Conservation (phyloP, 352 stramenopile species). For the Pythium chondricola region DNA sequence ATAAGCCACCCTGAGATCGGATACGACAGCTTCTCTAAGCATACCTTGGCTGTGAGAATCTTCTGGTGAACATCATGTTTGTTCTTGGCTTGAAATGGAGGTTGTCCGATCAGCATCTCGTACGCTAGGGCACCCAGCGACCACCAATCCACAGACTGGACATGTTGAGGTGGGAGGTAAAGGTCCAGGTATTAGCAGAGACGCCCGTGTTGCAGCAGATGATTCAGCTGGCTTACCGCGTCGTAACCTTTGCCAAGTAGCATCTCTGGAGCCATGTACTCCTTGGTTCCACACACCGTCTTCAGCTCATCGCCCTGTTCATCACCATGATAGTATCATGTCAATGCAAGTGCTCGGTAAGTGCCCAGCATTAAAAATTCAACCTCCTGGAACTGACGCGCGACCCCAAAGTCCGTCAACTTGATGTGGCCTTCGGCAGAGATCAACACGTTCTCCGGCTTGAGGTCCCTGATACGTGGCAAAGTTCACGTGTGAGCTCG, state of each 20-base stretch:
- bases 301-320: constrained; percentile 53
- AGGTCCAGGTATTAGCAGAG: too few species aligned
- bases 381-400: constrained; percentile 60
- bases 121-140: constrained; percentile 72
- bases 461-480: constrained; percentile 84
- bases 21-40: too few species aligned
- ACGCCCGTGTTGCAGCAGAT: too few species aligned
- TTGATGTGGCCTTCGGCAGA: constrained; percentile 86
- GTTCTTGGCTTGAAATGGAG: constrained; percentile 73
- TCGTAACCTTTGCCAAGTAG: constrained; percentile 78
- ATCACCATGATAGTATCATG: not conserved
- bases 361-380: too few species aligned
- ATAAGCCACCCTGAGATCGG: not conserved
- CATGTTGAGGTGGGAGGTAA: not conserved
- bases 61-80: constrained; percentile 63
- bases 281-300: constrained; percentile 76
- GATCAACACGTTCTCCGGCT: constrained; percentile 91
- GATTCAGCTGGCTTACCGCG: constrained; percentile 50
- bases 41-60: constrained; percentile 54
- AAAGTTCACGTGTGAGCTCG: too few species aligned
- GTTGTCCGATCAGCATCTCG: constrained; percentile 76
- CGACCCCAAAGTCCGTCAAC: constrained; percentile 89
- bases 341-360: too few species aligned
- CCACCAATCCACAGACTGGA: constrained; percentile 79
- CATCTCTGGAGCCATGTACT: constrained; percentile 88